A percentile compares a stretch with the other conserved stretches of the same genome.
These are phyloP conservation scores for Calonectria ilicicola DNA, from an alignment of 2,329 filamentous ascomycete species.

Conservation along the genomic window DNA sequence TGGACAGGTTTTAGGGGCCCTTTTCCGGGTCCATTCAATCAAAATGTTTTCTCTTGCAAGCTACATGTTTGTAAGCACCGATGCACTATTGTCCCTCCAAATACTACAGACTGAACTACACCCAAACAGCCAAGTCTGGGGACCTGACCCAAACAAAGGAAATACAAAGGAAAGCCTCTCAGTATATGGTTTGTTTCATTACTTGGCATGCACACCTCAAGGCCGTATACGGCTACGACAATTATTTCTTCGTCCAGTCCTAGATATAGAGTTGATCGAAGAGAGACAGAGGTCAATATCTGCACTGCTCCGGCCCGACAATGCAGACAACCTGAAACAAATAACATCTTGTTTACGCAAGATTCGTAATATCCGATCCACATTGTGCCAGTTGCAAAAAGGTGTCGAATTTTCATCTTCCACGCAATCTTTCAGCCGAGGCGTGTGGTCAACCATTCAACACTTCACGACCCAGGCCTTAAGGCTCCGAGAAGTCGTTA, in stretches of 20 bases:
- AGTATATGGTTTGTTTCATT: conserved; percentile 84
- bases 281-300: conserved; percentile 79
- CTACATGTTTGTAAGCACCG: conserved; percentile 82
- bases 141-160: conserved; percentile 55
- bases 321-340: conserved; percentile 65
- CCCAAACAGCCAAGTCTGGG: conserved; percentile 83
- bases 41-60: conserved; percentile 79
- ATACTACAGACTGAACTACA: conserved; percentile 87
- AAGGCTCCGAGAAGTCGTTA: conserved; percentile 73
- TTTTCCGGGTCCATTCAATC: conserved; percentile 71
- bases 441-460: conserved; percentile 79
- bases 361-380: conserved; percentile 80
- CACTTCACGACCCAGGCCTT: conserved; percentile 79
- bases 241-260: conserved; percentile 83
- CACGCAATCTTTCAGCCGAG: conserved; percentile 68
- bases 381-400: conserved; percentile 79
- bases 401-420: conserved; percentile 72
- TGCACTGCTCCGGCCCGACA: conserved; percentile 76
- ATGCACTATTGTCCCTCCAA: conserved; percentile 85
- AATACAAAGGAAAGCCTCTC: conserved; percentile 85
- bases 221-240: conserved; percentile 81
- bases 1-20: conserved; percentile 61
- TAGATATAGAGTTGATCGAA: conserved; percentile 74
- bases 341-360: conserved; percentile 73
- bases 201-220: conserved; percentile 81